Evolutionary conservation across 108 stramenopile species (phyloP).

Genomic region (Cyclostephanos invisitatus): DNA sequence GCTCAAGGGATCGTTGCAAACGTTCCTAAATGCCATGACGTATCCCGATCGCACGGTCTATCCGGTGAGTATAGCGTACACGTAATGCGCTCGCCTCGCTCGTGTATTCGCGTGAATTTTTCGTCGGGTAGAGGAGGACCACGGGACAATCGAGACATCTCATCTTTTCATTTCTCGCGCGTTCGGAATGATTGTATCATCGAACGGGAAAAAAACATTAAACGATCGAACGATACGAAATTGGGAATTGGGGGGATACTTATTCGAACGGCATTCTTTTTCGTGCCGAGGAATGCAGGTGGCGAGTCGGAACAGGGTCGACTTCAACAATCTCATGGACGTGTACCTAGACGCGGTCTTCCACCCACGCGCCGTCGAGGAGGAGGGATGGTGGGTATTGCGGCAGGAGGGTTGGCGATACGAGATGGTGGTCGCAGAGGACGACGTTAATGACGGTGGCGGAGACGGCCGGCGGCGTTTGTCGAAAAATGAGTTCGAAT

Average conservation of each 20-base stretch:
- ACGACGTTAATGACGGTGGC: conserved; percentile 10
- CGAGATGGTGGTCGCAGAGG: conserved; percentile 59
- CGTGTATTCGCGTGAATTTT: too few species aligned
- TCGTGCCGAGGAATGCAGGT: too few species aligned
- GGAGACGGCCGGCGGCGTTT: not conserved
- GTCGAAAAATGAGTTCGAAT: conserved; percentile 17
- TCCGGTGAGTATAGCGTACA: conserved; percentile 63
- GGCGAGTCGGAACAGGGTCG: conserved; percentile 72
- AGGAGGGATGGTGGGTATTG: conserved; percentile 76
- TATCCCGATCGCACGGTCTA: conserved; percentile 94
- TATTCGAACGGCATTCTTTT: too few species aligned
- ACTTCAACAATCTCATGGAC: conserved; percentile 82
- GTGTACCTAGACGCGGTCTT: conserved; percentile 96
- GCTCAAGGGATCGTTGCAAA: conserved; percentile 88
- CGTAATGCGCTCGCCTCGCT: too few species aligned
- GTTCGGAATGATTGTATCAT: too few species aligned
- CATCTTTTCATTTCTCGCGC: too few species aligned
- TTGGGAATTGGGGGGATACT: too few species aligned
- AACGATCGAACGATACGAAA: too few species aligned
- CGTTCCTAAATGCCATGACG: conserved; percentile 93
- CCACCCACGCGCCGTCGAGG: conserved; percentile 73
- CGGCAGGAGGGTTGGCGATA: conserved; percentile 96
- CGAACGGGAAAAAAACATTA: too few species aligned
- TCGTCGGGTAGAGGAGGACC: too few species aligned
- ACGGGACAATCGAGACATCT: too few species aligned